phyloP scores from a whole-genome alignment of 2,329 filamentous ascomycete species.

The Dryadomyces quercivorus region DNA sequence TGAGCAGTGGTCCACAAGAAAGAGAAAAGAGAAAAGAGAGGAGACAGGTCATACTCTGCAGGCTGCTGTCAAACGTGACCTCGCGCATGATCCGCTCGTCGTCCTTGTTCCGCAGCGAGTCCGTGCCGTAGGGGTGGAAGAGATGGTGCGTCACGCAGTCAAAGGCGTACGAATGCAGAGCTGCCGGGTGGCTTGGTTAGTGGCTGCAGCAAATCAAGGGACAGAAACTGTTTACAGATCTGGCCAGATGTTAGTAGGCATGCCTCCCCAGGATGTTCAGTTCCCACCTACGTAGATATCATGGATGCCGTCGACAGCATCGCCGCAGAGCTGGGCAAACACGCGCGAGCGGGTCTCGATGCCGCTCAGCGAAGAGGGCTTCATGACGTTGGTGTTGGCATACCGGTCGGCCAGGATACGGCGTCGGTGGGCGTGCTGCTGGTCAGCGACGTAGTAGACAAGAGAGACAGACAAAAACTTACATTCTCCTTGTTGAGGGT shows the following conservation, averaged over 20 bases:
- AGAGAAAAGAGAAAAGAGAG: conserved; percentile 5
- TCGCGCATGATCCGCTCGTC: conserved; percentile 58
- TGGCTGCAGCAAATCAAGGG: background rate
- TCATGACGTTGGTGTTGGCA: conserved; percentile 55
- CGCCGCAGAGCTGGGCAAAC: conserved; percentile 41
- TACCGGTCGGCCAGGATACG: conserved; percentile 54
- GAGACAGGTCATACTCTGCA: conserved; percentile 38
- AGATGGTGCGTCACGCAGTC: conserved; percentile 58
- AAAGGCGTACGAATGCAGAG: conserved; percentile 54
- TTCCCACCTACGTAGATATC: conserved; percentile 46
- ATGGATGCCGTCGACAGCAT: conserved; percentile 30
- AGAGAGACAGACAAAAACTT: conserved; percentile 13
- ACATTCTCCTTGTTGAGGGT: conserved; percentile 42
- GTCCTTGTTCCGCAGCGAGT: conserved; percentile 40
- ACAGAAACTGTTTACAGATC: background rate
- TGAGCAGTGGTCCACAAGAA: background rate
- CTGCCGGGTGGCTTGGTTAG: conserved; percentile 9
- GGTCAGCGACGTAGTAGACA: background rate
- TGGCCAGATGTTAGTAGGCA: background rate
- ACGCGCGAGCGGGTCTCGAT: conserved; percentile 43
- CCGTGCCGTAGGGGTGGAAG: conserved; percentile 53
- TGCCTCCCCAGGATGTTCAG: background rate
- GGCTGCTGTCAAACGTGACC: conserved; percentile 53
- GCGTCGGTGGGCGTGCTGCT: conserved; percentile 49
- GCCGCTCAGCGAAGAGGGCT: conserved; percentile 38